Conservation (phyloP, 805 yeast genomes). For the Citeromyces nyonsensis region DNA sequence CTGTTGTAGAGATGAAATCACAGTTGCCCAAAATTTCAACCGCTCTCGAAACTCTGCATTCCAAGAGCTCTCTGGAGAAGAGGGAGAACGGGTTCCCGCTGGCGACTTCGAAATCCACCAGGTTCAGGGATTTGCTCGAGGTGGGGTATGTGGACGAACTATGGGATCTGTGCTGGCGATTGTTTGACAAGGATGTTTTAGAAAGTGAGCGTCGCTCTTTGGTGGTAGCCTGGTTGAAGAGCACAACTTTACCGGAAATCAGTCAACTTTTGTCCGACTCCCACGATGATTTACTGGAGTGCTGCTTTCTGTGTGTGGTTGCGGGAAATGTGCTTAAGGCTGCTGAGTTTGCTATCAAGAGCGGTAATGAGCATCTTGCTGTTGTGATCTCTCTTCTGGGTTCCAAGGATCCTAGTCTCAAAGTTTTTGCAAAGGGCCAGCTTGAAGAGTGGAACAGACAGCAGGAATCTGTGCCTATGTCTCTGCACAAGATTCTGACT, state of each 20-base stretch:
- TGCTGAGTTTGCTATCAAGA: slow-evolving; percentile 36
- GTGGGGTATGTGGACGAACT: slow-evolving; percentile 7
- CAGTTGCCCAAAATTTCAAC: no score
- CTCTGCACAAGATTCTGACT: slow-evolving; percentile 44
- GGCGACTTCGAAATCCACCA: no score
- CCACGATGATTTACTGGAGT: slow-evolving; percentile 26
- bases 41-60: no score
- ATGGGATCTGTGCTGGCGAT: slow-evolving; percentile 45
- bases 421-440: slow-evolving; percentile 41
- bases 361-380: slow-evolving; percentile 57
- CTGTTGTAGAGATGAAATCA: no score
- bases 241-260: slow-evolving; percentile 21
- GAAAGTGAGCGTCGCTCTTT: slow-evolving; percentile 21
- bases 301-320: slow-evolving; percentile 30
- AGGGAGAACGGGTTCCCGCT: slow-evolving; percentile 18
- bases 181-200: slow-evolving; percentile 30
- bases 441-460: slow-evolving; percentile 46
- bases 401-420: slow-evolving; percentile 48
- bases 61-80: not conserved
- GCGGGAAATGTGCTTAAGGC: slow-evolving; percentile 51
- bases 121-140: no score
- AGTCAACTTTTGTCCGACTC: slow-evolving; percentile 10
- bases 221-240: slow-evolving; percentile 43
- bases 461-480: slow-evolving; percentile 30
- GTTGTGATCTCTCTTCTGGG: slow-evolving; percentile 55